Evolutionary conservation across 2,329 filamentous ascomycete genomes (phyloP).

Genomic region (Colletotrichum trifolii): DNA sequence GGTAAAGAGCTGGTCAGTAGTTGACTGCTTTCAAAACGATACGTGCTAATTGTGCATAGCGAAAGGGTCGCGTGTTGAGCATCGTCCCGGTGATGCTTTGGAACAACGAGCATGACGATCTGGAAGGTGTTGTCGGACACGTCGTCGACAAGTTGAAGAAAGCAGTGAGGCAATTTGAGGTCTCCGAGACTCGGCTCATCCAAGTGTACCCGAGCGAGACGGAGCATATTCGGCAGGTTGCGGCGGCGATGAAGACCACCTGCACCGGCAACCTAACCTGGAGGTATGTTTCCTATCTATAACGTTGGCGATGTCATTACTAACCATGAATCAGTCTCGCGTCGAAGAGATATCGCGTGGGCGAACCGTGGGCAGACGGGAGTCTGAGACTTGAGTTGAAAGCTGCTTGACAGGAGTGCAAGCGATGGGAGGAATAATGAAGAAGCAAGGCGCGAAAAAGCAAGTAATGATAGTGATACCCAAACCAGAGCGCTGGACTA

Average conservation of each 20-base stretch:
- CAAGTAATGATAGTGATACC: slow-evolving; percentile 31
- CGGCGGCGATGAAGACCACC: slow-evolving; percentile 25
- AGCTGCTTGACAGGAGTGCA: neutral
- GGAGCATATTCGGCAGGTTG: slow-evolving; percentile 16
- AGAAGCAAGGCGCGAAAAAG: neutral
- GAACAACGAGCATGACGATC: slow-evolving; percentile 13
- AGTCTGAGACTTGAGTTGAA: slow-evolving; percentile 23
- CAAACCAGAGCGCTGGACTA: slow-evolving; percentile 8
- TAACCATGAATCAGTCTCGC: slow-evolving; percentile 23
- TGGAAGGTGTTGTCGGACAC: slow-evolving; percentile 15
- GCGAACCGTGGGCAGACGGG: slow-evolving; percentile 20
- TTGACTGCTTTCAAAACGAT: neutral
- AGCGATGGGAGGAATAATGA: slow-evolving; percentile 1
- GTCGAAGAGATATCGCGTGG: slow-evolving; percentile 25
- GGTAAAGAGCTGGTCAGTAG: slow-evolving; percentile 31
- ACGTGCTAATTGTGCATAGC: slow-evolving; percentile 9
- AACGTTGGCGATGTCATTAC: neutral
- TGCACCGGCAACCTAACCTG: slow-evolving; percentile 34
- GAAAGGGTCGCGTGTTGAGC: slow-evolving; percentile 21
- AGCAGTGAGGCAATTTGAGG: slow-evolving; percentile 25
- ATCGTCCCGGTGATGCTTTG: slow-evolving; percentile 28
- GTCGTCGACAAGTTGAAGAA: slow-evolving; percentile 28
- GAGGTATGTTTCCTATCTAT: slow-evolving; percentile 20
- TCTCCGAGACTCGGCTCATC: slow-evolving; percentile 25
- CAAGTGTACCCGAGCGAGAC: slow-evolving; percentile 11